A percentile compares a stretch with the other conserved stretches of the same genome.
Evolutionary conservation across 2,329 filamentous ascomycete genomes (phyloP).

Genomic region (Neocucurbitaria cava): DNA sequence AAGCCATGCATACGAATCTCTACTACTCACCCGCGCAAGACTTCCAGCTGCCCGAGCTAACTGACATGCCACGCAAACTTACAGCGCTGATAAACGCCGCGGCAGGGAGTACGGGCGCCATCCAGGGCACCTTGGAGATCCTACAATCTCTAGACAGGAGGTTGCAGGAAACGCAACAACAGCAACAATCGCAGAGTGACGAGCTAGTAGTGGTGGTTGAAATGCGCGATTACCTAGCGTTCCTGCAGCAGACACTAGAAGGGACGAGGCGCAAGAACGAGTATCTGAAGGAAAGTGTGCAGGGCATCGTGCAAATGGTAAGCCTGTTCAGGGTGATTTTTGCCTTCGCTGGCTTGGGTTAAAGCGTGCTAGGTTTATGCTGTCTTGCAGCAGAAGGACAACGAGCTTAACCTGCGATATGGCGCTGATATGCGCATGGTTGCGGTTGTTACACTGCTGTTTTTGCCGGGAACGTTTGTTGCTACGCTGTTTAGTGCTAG

Average conservation of each 20-base stretch:
- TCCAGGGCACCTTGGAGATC: not conserved
- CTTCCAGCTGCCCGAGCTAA: not conserved
- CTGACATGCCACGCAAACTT: constrained; percentile 5
- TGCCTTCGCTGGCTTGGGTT: not conserved
- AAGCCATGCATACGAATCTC: constrained; percentile 9
- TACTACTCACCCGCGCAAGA: constrained; percentile 1
- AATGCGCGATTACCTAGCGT: constrained; percentile 1
- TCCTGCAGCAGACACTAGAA: constrained; percentile 4
- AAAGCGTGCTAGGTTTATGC: not conserved
- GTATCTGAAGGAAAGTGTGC: constrained; percentile 7
- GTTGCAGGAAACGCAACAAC: not conserved
- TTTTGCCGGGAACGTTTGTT: not conserved
- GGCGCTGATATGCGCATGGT: not conserved
- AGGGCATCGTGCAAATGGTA: constrained; percentile 8
- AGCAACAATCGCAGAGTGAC: not conserved
- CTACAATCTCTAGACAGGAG: not conserved
- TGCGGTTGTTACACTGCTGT: not conserved
- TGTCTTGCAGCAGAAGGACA: not conserved
- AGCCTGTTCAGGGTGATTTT: not conserved
- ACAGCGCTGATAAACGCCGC: constrained; percentile 8
- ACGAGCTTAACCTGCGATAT: not conserved
- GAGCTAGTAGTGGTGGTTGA: not conserved
- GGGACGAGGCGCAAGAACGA: constrained; percentile 6
- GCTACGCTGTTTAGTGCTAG: not conserved
- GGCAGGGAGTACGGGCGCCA: constrained; percentile 2